Evolutionary conservation across 257 asterid species (phyloP).

Genomic region (Solanum pimpinellifolium): DNA sequence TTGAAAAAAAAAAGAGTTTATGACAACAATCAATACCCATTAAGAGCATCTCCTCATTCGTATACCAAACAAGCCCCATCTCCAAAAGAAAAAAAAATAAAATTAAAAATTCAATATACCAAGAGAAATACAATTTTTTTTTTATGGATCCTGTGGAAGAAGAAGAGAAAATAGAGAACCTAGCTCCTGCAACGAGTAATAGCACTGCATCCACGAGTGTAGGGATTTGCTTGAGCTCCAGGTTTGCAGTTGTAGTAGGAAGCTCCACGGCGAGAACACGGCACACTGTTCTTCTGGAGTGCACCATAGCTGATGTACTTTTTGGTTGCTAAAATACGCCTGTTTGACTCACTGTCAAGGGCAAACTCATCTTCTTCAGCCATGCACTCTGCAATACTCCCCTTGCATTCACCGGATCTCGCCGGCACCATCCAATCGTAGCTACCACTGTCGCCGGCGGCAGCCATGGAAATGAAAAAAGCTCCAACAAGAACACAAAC

Average conservation of each 20-base stretch:
- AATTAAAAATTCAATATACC: not conserved
- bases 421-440: conserved; percentile 47
- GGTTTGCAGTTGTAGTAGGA: conserved; percentile 95
- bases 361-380: conserved; percentile 46
- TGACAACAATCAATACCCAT: conserved; percentile 5
- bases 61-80: conserved; percentile 12
- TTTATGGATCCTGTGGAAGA: not conserved
- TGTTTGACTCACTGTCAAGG: conserved; percentile 62
- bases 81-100: not conserved
- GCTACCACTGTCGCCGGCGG: conserved; percentile 34
- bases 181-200: conserved; percentile 85
- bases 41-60: not conserved
- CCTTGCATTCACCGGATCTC: conserved; percentile 31
- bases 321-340: conserved; percentile 60
- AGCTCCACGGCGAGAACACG: conserved; percentile 93
- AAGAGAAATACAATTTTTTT: not conserved
- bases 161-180: not conserved
- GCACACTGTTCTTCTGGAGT: conserved; percentile 68
- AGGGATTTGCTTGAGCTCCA: conserved; percentile 83
- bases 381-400: conserved; percentile 50
- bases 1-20: not conserved
- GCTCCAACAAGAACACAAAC: not conserved
- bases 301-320: conserved; percentile 94
- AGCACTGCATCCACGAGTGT: conserved; percentile 82
- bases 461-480: conserved; percentile 9